Conservation (phyloP, 768 basidiomycete species). For the Baorangia bicolor region DNA sequence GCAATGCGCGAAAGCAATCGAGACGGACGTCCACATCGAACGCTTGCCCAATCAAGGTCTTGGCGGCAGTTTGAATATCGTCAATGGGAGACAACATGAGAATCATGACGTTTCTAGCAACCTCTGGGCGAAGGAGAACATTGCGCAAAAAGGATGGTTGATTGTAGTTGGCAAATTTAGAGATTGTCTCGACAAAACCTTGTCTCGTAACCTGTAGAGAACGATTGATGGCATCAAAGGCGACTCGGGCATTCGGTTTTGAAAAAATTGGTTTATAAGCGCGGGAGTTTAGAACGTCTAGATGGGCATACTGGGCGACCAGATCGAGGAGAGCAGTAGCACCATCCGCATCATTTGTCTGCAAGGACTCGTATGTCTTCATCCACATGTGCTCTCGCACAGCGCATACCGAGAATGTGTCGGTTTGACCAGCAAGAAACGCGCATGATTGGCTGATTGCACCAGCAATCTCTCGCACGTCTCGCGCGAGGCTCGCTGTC, state of each 20-base stretch:
- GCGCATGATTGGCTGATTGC: constrained; percentile 35
- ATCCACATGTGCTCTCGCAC: constrained; percentile 68
- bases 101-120: constrained; percentile 58
- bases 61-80: constrained; percentile 69
- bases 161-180: constrained; percentile 63
- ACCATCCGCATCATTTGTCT: constrained; percentile 56
- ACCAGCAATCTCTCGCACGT: constrained; percentile 33
- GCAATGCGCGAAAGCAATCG: constrained; percentile 81
- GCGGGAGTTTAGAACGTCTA: constrained; percentile 57
- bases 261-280: constrained; percentile 46
- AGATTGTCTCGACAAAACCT: constrained; percentile 62
- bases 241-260: constrained; percentile 28
- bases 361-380: constrained; percentile 57
- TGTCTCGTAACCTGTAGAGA: constrained; percentile 56
- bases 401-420: constrained; percentile 35
- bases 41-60: constrained; percentile 78
- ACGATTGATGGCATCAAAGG: constrained; percentile 59
- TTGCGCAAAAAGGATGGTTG: constrained; percentile 49
- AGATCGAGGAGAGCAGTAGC: constrained; percentile 57
- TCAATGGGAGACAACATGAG: constrained; percentile 84
- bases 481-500: constrained; percentile 30
- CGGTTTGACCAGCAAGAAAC: constrained; percentile 30
- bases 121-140: constrained; percentile 54
- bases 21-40: constrained; percentile 87
- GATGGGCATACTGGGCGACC: constrained; percentile 59